Base-by-base conservation (phyloP, 805 yeast species). In the Myxozyma monticola region DNA sequence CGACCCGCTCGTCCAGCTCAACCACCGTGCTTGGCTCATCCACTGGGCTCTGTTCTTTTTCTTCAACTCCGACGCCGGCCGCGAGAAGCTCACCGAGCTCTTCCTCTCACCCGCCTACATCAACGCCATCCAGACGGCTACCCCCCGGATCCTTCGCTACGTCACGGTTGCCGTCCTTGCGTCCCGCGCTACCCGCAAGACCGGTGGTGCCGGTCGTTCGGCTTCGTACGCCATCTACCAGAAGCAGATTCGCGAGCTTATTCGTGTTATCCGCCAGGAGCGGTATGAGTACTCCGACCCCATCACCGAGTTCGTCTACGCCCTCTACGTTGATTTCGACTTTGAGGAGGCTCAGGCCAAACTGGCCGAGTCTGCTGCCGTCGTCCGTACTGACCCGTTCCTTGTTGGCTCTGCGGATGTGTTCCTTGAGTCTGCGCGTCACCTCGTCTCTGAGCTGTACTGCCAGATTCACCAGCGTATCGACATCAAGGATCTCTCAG, bases 71-170 rank as follows among this genome's bases (percentile, higher is more conserved):
- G 78, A 73, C 46, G 71, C 73, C 48, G 83, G 84, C 8, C 62
- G 74, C 26, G 83, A 79, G 46, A 71, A 72, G 38, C 68, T 83
- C 51, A 71, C 77, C 49, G 87, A 83, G 55, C 63, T 80, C 45
- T 79, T 80, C 65, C 75, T 80, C 63, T 71, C 79, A 15, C 76
- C 83, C 3, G 77, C 83, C 6, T 81, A 80, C 65, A 67, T 83
- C 53, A 77, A 82, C 51, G 77, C 86, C 2, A 82, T 83, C 63
- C 87, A 83, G 68, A 84, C 85, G 28, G 73, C 84, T 7, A 76
- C 83, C 62, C 88, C 88, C 18, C 83, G 88, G 88, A 70, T 83
- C 42, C 65, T 82, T 57, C 76, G 88, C 62, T 83, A 83, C 63
- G 65, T 83, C 48, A 76, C 80, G 22, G 84, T 78, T 25, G 83